These are phyloP conservation scores for Flaveria brownii DNA, from an alignment of 129 eudicot genomes.

Conservation along the genomic window DNA sequence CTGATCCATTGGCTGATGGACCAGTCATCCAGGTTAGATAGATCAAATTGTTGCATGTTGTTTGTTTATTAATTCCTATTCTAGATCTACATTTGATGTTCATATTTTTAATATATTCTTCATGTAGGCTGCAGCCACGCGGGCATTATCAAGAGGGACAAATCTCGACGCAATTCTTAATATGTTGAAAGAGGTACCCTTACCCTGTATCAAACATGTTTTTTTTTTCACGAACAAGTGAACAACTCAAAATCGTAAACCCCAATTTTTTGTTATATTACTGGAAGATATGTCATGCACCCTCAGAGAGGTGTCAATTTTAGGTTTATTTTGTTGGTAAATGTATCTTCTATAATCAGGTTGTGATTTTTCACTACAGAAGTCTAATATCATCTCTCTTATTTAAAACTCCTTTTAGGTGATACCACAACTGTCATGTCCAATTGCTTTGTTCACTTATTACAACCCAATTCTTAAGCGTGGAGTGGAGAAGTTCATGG, in stretches of 20 bases:
- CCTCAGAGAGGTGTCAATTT: too few relatives aligned
- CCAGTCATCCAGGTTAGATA: slow-evolving; percentile 88
- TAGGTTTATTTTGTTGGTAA: too few relatives aligned
- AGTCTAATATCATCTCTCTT: slow-evolving; percentile 25
- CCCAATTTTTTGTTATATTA: neutral
- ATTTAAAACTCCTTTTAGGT: slow-evolving; percentile 48
- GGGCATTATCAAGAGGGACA: slow-evolving; percentile 75
- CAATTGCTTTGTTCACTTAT: slow-evolving; percentile 88
- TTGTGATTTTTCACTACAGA: neutral
- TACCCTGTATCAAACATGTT: slow-evolving; percentile 13
- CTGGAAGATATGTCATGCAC: too few relatives aligned
- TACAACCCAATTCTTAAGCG: slow-evolving; percentile 94
- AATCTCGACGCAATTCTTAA: slow-evolving; percentile 64
- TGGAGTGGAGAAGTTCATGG: slow-evolving; percentile 86
- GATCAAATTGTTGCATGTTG: neutral
- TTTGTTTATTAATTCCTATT: neutral
- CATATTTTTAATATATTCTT: neutral
- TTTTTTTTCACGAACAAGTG: slow-evolving; percentile 1
- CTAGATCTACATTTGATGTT: neutral
- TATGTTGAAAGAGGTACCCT: slow-evolving; percentile 72
- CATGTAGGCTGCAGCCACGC: slow-evolving; percentile 91
- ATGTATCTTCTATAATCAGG: neutral
- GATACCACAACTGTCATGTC: slow-evolving; percentile 78
- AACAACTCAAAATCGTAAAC: neutral
- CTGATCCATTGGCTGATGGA: slow-evolving; percentile 97